Evolutionary conservation across 768 basidiomycete species (phyloP).

Genomic region (Tulasnella sp.): DNA sequence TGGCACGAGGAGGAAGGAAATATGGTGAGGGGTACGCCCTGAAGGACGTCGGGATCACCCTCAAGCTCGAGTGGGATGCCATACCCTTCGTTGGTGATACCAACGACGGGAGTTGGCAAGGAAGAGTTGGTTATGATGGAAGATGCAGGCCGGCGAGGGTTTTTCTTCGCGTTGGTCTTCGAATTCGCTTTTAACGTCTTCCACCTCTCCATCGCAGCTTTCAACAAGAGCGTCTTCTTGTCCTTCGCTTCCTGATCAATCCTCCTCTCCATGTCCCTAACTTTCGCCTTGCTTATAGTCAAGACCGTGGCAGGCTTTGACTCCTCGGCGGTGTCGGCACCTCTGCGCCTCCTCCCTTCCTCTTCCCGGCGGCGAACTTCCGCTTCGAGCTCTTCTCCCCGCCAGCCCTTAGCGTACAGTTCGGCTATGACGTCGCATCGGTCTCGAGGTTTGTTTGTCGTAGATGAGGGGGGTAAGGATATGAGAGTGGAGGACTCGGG

Average conservation of each 20-base stretch:
- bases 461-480: background rate
- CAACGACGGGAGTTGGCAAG: background rate
- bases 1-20: background rate
- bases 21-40: background rate
- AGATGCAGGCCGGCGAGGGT: background rate
- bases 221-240: background rate
- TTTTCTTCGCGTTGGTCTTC: background rate
- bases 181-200: background rate
- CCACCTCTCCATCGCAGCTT: background rate
- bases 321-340: background rate
- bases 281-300: background rate
- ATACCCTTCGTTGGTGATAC: background rate
- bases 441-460: background rate
- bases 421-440: conserved; percentile 32
- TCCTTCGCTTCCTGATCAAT: background rate
- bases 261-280: background rate
- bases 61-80: background rate
- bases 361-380: conserved; percentile 12
- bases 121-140: background rate
- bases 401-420: conserved; percentile 24
- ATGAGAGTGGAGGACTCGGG: background rate
- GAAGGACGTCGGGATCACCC: background rate
- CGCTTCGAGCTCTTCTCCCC: conserved; percentile 22
- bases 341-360: conserved; percentile 19
- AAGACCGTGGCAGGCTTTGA: background rate